Percentiles rank a stretch among this genome's conserved stretches.
Evolutionary conservation across 257 asterid species (phyloP).

Genomic region (Salvia rosmarinus): DNA sequence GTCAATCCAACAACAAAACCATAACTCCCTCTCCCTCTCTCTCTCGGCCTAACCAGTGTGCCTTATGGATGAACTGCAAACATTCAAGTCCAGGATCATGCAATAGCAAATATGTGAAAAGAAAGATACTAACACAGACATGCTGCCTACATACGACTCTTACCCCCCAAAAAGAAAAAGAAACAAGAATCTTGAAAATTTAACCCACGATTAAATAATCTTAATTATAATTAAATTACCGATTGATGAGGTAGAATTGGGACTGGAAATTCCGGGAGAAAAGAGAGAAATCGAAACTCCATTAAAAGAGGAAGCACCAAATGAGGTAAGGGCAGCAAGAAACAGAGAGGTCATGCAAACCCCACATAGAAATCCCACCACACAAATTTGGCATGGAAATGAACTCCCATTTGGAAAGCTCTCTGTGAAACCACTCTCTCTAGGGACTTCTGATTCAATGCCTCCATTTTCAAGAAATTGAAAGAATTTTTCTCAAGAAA

Average conservation of each 20-base stretch:
- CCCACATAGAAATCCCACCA: conserved; percentile 79
- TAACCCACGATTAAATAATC: not conserved
- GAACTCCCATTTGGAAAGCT: conserved; percentile 72
- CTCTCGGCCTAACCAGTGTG: not conserved
- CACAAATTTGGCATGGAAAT: conserved; percentile 81
- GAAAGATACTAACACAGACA: not conserved
- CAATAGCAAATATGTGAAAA: conserved; percentile 13
- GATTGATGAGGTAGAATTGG: conserved; percentile 33
- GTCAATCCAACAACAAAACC: not conserved
- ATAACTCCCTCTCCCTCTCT: conserved; percentile 20
- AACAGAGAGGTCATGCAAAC: conserved; percentile 81
- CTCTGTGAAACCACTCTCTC: conserved; percentile 83
- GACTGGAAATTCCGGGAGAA: conserved; percentile 40
- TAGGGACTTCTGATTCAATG: conserved; percentile 56
- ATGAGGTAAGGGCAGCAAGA: conserved; percentile 68
- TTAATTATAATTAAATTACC: not conserved
- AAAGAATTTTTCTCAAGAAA: not conserved
- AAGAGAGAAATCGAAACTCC: conserved; percentile 47
- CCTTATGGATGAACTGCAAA: conserved; percentile 15
- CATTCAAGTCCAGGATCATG: not conserved
- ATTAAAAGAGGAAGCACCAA: conserved; percentile 54
- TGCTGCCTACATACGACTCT: not conserved
- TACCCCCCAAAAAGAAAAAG: too few relatives aligned
- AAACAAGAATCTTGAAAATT: not conserved
- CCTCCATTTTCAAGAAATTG: conserved; percentile 51